Evolutionary conservation across 768 basidiomycete species (phyloP), one percentile per base, ranked within the genome.

Genomic region (Boletus reticuloceps): DNA sequence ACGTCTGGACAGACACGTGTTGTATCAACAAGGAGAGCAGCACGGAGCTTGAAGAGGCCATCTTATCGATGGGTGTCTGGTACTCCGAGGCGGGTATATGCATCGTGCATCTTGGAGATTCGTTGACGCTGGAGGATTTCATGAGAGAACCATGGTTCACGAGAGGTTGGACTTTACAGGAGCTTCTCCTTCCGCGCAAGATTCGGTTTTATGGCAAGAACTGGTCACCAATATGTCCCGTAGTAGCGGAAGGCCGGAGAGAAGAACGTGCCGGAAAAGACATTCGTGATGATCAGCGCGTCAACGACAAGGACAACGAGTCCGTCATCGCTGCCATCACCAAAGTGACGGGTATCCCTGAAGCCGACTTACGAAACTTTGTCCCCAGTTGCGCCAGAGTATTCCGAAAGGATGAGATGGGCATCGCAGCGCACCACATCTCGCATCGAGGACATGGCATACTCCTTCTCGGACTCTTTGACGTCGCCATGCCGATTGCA

Each of bases 1-100:
- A 68, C 39, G 69, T 58, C 48, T 72, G 65, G 67, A 39, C 65
- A 50, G 65, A 67, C 32, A 67, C 58, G 8, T 67, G 65, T 47
- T 67, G 66, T 46, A 67, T 68, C 45, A 66, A 68, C 54, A 67
- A 60, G 53, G 66, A 68, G 45, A 65, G 41, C 16, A 55, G 61
- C 36, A 17, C 66, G 2, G 71, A 71, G 11, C 53, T 72, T 27
- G 68, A 67, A 42, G 66, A 68, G 19, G 66, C 63, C 34, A 58
- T 65, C 55, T 39, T 63, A 16, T 70, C 66, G 11, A 63, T 56
- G 54, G 59, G 48, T 13, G 40, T 45, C 50, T 69, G 68, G 67
- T 68, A 65, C 44, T 52, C 57, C 14, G 56, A 65, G 51, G 66
- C 66, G 2, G 31, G 32, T 12, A 16, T 68, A 38, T 68, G 66